Conservation (phyloP, 2,329 filamentous ascomycete species). For the Colletotrichum theobromicola region DNA sequence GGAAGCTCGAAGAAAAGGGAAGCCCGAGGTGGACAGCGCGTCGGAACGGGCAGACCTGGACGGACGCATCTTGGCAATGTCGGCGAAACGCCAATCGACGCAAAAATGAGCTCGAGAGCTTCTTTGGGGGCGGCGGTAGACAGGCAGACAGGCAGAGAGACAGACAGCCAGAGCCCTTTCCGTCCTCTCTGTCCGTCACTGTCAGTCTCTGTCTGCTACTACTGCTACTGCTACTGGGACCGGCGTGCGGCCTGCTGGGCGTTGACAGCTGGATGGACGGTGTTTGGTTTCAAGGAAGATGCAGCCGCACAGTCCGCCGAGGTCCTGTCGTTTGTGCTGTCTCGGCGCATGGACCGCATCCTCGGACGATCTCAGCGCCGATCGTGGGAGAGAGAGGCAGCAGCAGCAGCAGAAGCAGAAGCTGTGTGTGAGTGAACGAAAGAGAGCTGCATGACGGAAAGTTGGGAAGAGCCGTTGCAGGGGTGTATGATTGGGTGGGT, state of each 20-base stretch:
- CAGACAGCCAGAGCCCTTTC: background rate
- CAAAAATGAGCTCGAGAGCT: conserved; percentile 14
- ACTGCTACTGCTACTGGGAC: background rate
- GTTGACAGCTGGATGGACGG: conserved; percentile 13
- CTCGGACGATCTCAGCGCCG: conserved; percentile 20
- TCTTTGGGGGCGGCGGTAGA: background rate
- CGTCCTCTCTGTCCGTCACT: background rate
- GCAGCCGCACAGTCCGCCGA: conserved; percentile 11
- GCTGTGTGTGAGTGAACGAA: background rate
- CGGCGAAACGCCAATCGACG: conserved; percentile 10
- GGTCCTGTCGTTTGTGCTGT: background rate
- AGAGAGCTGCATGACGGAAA: background rate
- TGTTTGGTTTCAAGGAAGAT: conserved; percentile 18
- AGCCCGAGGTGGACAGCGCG: conserved; percentile 7
- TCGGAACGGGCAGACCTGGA: conserved; percentile 5
- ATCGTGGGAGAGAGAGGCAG: background rate
- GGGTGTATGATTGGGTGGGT: background rate
- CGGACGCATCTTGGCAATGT: conserved; percentile 9
- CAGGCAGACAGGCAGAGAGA: background rate
- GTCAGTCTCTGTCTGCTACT: background rate
- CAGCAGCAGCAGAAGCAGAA: background rate
- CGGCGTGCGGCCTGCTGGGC: background rate
- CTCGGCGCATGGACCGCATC: conserved; percentile 17
- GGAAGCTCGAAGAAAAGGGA: conserved; percentile 13
- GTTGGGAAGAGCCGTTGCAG: background rate